Evolutionary conservation across 2,329 filamentous ascomycete genomes (phyloP).

Genomic region (Pseudogymnoascus sp.): DNA sequence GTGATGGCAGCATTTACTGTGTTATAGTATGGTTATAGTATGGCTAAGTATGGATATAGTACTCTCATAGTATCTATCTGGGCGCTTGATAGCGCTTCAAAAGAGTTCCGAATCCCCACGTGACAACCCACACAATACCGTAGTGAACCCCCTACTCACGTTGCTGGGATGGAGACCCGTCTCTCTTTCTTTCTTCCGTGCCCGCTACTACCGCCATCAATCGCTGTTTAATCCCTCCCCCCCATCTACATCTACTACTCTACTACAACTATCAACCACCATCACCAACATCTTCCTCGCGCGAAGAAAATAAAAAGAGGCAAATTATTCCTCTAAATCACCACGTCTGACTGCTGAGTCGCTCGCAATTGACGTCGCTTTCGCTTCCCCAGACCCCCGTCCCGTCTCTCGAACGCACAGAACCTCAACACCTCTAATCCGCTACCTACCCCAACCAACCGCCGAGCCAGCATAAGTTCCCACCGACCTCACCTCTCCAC

Average conservation of each 20-base stretch:
- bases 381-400: slow-evolving; percentile 3
- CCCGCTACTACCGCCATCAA: not conserved
- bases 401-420: not conserved
- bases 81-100: not conserved
- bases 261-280: not conserved
- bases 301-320: not conserved
- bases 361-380: not conserved
- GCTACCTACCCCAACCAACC: slow-evolving; percentile 4
- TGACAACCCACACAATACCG: not conserved
- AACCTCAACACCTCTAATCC: slow-evolving; percentile 4
- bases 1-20: not conserved
- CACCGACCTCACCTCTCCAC: not conserved
- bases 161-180: not conserved
- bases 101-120: not conserved
- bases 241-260: not conserved
- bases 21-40: too few relatives aligned
- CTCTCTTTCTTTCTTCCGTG: not conserved
- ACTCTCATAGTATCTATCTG: not conserved
- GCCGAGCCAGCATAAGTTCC: not conserved
- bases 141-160: not conserved
- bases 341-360: not conserved
- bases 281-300: not conserved
- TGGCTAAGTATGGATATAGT: too few relatives aligned
- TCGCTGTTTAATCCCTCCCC: not conserved
- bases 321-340: not conserved